These are phyloP conservation scores for Juncus inflexus DNA, from an alignment of 176 grass and related monocot genomes.

Conservation along the genomic window DNA sequence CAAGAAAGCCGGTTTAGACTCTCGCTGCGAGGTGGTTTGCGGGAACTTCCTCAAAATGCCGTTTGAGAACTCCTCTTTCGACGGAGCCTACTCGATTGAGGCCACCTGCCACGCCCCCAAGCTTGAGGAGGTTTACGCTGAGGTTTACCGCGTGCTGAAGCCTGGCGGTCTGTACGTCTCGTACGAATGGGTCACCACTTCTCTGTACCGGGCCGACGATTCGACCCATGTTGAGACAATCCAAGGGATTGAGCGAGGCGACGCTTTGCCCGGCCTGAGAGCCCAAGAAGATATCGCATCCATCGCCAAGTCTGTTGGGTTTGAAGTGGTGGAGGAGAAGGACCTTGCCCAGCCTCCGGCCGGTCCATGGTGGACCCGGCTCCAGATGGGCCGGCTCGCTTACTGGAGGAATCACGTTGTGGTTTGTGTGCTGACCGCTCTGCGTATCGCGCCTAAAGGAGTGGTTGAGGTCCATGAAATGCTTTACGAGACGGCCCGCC, in stretches of 20 bases:
- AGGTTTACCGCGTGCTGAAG: slow-evolving; percentile 86
- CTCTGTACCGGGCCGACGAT: slow-evolving; percentile 68
- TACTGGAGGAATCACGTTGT: slow-evolving; percentile 97
- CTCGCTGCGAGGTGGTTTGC: slow-evolving; percentile 80
- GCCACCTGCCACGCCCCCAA: slow-evolving; percentile 94
- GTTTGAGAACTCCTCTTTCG: slow-evolving; percentile 71
- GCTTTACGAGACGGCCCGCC: slow-evolving; percentile 87
- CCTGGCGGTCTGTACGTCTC: slow-evolving; percentile 73
- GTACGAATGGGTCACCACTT: slow-evolving; percentile 93
- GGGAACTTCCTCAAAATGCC: slow-evolving; percentile 98
- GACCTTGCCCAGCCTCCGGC: slow-evolving; percentile 75
- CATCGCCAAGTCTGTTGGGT: slow-evolving; percentile 51
- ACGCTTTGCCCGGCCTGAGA: slow-evolving; percentile 78
- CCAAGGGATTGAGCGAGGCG: slow-evolving; percentile 83
- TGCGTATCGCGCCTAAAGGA: slow-evolving; percentile 86
- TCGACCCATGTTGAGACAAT: slow-evolving; percentile 69
- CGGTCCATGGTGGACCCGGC: slow-evolving; percentile 84
- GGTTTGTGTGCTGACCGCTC: slow-evolving; percentile 75
- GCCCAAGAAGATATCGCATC: slow-evolving; percentile 67
- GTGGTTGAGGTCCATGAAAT: slow-evolving; percentile 95
- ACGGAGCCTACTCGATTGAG: slow-evolving; percentile 95
- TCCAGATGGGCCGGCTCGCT: slow-evolving; percentile 91
- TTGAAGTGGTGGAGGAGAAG: slow-evolving; percentile 76
- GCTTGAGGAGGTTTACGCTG: slow-evolving; percentile 90
- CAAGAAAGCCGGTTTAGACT: slow-evolving; percentile 71